Evolutionary conservation across 306 rosid species (phyloP).

Genomic region (Senna siamea): DNA sequence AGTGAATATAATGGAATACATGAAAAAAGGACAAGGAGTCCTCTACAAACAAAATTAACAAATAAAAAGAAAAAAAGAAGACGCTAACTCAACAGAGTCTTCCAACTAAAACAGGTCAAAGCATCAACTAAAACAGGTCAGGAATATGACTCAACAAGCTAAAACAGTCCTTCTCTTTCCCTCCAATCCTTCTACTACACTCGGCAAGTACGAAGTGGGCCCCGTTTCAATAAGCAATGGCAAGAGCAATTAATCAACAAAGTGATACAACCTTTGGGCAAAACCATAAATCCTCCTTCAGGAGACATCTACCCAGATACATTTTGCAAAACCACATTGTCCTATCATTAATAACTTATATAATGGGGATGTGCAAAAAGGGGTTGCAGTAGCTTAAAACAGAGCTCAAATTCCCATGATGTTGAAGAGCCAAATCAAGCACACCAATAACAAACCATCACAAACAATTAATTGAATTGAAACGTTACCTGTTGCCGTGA

Average conservation of each 20-base stretch:
- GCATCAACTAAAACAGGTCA: no score
- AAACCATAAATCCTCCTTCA: constrained; percentile 6
- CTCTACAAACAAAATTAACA: no score
- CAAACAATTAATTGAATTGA: constrained; percentile 3
- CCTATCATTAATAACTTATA: not conserved
- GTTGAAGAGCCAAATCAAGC: constrained; percentile 22
- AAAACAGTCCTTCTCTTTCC: not conserved
- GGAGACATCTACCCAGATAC: not conserved
- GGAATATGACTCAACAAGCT: not conserved
- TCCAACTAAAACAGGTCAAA: no score
- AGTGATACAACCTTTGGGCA: not conserved
- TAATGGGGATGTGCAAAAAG: not conserved
- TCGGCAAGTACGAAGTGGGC: not conserved
- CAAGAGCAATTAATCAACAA: constrained; percentile 2
- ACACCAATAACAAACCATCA: constrained; percentile 15
- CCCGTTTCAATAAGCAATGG: constrained; percentile 3
- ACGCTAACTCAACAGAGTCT: no score
- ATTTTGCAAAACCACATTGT: not conserved
- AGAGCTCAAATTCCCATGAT: not conserved
- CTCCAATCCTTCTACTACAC: constrained; percentile 12
- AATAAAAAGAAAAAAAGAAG: no score
- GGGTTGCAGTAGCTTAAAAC: constrained; percentile 16
- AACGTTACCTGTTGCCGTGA: constrained; percentile 85
- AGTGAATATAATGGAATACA: no score
- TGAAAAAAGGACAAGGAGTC: no score